A percentile compares a stretch with the other conserved stretches of the same genome.
These are phyloP conservation scores for Pythium sukuiense DNA, from an alignment of 352 stramenopile species.

Conservation along the genomic window DNA sequence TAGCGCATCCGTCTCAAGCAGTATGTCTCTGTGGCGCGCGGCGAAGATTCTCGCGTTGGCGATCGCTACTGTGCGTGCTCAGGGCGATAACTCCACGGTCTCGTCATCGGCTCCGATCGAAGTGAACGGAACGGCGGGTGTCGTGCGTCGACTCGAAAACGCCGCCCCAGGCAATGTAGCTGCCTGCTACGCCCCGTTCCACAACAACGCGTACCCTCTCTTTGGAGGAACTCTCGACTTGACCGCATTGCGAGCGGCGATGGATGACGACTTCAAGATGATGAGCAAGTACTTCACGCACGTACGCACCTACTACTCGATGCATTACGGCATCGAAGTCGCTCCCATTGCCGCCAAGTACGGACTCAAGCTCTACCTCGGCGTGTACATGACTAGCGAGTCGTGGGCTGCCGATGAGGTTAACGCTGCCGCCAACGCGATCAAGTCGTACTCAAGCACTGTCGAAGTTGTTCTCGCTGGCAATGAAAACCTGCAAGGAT, in stretches of 20 bases:
- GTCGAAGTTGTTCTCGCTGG: slow-evolving; percentile 52
- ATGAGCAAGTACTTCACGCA: slow-evolving; percentile 48
- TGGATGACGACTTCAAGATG: slow-evolving; percentile 45
- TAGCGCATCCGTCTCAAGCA: neutral
- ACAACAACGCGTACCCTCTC: slow-evolving; percentile 53
- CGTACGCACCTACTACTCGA: slow-evolving; percentile 63
- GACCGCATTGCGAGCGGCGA: slow-evolving; percentile 12
- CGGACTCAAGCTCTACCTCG: slow-evolving; percentile 58
- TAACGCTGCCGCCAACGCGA: slow-evolving; percentile 39
- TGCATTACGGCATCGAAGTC: slow-evolving; percentile 48
- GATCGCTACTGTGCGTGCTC: neutral
- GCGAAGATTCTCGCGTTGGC: neutral
- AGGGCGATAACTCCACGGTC: neutral
- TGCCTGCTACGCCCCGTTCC: slow-evolving; percentile 57
- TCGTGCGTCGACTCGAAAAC: slow-evolving; percentile 9
- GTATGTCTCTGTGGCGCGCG: neutral
- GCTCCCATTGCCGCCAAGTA: slow-evolving; percentile 48
- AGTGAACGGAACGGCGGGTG: slow-evolving; percentile 37
- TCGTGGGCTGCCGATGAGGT: slow-evolving; percentile 44
- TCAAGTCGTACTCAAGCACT: slow-evolving; percentile 42
- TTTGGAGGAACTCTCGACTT: slow-evolving; percentile 16
- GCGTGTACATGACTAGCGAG: slow-evolving; percentile 52
- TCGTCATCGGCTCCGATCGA: neutral
- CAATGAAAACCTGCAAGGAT: slow-evolving; percentile 35
- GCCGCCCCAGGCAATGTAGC: slow-evolving; percentile 31